phyloP scores from a whole-genome alignment of 2,329 filamentous ascomycete species.

The Aureobasidium melanogenum region DNA sequence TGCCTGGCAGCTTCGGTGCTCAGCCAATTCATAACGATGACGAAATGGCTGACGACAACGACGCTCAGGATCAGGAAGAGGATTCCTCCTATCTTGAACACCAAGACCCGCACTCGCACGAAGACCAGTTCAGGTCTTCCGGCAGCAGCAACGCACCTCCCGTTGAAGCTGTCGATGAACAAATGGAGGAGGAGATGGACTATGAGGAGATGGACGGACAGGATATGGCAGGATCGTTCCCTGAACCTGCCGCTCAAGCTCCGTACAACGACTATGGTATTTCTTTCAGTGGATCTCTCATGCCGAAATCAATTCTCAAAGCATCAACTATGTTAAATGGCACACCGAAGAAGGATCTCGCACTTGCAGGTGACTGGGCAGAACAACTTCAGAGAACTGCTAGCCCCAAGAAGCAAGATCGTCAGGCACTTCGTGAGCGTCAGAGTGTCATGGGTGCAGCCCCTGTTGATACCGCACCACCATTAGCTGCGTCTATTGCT shows the following conservation, averaged over 20 bases:
- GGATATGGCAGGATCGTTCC: conserved; percentile 71
- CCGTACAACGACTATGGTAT: conserved; percentile 26
- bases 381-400: conserved; percentile 90
- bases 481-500: conserved; percentile 7
- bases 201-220: conserved; percentile 64
- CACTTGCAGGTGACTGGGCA: conserved; percentile 76
- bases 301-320: conserved; percentile 43
- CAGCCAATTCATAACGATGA: conserved; percentile 50
- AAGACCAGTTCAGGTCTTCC: conserved; percentile 14
- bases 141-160: conserved; percentile 3
- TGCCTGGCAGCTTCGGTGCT: conserved; percentile 67
- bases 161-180: neutral
- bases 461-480: conserved; percentile 20
- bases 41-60: conserved; percentile 34
- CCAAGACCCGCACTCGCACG: conserved; percentile 6
- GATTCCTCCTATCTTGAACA: conserved; percentile 31
- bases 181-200: conserved; percentile 33
- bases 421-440: conserved; percentile 59
- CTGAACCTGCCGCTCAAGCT: conserved; percentile 50
- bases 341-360: conserved; percentile 47
- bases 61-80: conserved; percentile 40
- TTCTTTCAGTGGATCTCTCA: conserved; percentile 21
- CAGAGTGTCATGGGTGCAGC: conserved; percentile 47
- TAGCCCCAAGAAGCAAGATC: conserved; percentile 86
- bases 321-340: conserved; percentile 28